Evolutionary conservation across 1,139 yeast species (phyloP).

Genomic region (Taphrina wiesneri): DNA sequence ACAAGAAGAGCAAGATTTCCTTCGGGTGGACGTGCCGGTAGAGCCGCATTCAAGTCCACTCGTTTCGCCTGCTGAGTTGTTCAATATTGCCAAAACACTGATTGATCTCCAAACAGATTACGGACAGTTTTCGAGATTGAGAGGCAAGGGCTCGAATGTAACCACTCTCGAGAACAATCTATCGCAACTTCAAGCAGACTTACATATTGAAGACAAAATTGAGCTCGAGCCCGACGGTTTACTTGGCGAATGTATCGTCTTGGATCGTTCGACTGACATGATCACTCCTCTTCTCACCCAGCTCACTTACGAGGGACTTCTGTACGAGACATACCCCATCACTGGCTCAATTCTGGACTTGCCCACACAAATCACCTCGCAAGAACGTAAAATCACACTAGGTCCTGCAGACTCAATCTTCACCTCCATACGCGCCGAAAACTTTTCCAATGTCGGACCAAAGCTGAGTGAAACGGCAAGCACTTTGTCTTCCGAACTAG

Average conservation of each 20-base stretch:
- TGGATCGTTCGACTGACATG: conserved; percentile 77
- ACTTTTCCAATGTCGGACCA: conserved; percentile 79
- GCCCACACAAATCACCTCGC: conserved; percentile 43
- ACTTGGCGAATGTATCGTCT: conserved; percentile 58
- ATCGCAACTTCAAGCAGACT: conserved; percentile 40
- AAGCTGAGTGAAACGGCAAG: conserved; percentile 71
- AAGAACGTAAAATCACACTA: conserved; percentile 46
- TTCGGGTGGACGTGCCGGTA: conserved; percentile 46
- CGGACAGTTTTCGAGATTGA: conserved; percentile 51
- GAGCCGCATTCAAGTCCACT: conserved; percentile 45
- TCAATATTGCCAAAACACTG: conserved; percentile 49
- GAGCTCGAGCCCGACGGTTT: conserved; percentile 34
- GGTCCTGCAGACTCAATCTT: conserved; percentile 50
- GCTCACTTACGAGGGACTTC: conserved; percentile 75
- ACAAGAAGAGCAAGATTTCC: conserved; percentile 44
- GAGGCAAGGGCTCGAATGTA: conserved; percentile 55
- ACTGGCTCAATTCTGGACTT: conserved; percentile 52
- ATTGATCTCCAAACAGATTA: conserved; percentile 46
- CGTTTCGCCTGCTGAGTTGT: conserved; percentile 44
- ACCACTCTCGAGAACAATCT: conserved; percentile 49
- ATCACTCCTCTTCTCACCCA: conserved; percentile 73
- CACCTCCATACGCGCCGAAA: conserved; percentile 60
- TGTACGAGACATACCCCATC: conserved; percentile 68
- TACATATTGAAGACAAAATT: conserved; percentile 36
- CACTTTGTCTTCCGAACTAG: conserved; percentile 67